Conservation (phyloP, 345 rosid genomes). For the Gossypium thurberi region DNA sequence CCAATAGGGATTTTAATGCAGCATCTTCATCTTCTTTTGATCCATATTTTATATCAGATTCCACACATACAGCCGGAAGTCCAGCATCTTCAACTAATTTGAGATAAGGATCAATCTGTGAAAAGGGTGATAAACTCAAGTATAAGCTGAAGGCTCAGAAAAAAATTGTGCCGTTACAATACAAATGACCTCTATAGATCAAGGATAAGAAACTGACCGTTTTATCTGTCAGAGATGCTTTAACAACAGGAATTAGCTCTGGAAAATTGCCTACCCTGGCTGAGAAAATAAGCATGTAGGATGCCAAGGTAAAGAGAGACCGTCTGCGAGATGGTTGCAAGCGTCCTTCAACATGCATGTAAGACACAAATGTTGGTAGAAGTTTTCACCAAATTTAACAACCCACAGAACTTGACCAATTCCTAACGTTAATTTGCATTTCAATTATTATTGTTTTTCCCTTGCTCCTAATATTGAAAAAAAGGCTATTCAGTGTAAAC, state of each 20-base stretch:
- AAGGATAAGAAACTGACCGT: conserved; percentile 42
- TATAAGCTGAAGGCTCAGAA: conserved; percentile 4
- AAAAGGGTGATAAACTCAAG: conserved; percentile 17
- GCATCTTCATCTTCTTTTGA: conserved; percentile 59
- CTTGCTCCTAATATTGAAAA: background rate
- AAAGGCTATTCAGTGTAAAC: background rate
- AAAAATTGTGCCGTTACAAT: background rate
- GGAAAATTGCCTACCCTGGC: conserved; percentile 68
- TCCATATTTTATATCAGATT: conserved; percentile 37
- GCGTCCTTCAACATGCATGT: conserved; percentile 48
- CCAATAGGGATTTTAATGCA: conserved; percentile 42
- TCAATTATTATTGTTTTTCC: background rate
- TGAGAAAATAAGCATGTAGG: conserved; percentile 79
- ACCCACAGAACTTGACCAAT: conserved; percentile 4
- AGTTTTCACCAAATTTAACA: conserved; percentile 4
- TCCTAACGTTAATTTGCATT: background rate
- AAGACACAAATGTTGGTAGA: conserved; percentile 13
- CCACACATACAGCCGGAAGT: conserved; percentile 42
- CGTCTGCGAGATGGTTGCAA: conserved; percentile 68
- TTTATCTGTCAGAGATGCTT: conserved; percentile 54
- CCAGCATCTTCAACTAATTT: conserved; percentile 54
- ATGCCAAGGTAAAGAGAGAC: conserved; percentile 78
- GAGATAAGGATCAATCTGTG: conserved; percentile 77
- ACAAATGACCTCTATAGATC: background rate
- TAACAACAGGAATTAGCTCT: conserved; percentile 61